Evolutionary conservation across 2,329 filamentous ascomycete species (phyloP), one percentile per base, ranked within the genome.

Genomic region (Eutypa lata): DNA sequence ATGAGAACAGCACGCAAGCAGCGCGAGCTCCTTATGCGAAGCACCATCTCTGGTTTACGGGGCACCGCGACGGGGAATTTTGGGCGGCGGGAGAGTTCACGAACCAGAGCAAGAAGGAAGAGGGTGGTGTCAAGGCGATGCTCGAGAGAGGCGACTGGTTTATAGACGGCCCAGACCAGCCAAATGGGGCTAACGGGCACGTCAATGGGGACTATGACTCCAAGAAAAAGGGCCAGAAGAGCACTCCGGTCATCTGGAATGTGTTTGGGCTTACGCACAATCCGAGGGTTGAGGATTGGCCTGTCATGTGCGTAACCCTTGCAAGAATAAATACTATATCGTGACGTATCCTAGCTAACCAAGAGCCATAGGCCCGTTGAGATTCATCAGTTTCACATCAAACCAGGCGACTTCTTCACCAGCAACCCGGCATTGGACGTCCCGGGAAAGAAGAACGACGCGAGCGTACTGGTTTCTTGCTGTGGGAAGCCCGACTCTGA

Each of bases 201-300:
- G 47, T 35, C 7, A 51, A 52, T 19, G 52, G 42, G 2, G 48
- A 24, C 33, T 38, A 26, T n/a, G 49, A 48, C 35, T 6, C 37
- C n/a, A 53, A 44, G n/a, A 55, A 57, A 4, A 63, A 68, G 16
- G 73, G 73, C 16, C 66, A 75, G 47, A 71, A 72, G 46, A 73
- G 81, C 49, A 73, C 76, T 42, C 70, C 84, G n/a, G 71, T 79
- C 7, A 76, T 80, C 0, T 80, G 77, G 77, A 71, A 68, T n/a
- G 74, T 76, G 2, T 78, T 76, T 56, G 75, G 76, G 4, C 61
- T 79, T 46, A 79, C 76, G 10, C 75, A 79, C 51, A 77, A 78
- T 49, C 75, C 75, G 1, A 64, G 75, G 5, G 71, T 77, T 5
- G 75, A 79, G 57, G 75, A 79, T 54, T 78, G 76, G 76, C 76